Conservation (phyloP, 106 monocot genomes). For the Alisma plantagoaquatica region DNA sequence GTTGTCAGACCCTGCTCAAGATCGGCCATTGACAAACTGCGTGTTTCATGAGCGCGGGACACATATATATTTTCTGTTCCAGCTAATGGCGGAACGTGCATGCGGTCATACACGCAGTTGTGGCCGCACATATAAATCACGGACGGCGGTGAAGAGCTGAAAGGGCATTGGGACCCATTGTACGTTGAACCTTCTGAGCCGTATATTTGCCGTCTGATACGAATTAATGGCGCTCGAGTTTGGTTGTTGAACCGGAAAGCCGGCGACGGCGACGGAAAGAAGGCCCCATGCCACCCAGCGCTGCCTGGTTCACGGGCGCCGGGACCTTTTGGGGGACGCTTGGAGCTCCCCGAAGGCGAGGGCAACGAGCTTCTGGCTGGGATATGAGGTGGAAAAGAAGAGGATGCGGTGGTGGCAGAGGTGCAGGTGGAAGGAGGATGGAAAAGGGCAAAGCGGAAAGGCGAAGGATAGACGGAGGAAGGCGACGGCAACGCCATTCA, state of each 20-base stretch:
- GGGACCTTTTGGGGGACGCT: neutral
- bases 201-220: too few species aligned
- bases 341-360: neutral
- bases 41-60: neutral
- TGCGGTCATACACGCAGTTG: neutral
- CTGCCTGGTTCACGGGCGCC: neutral
- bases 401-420: neutral
- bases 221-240: too few species aligned
- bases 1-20: neutral
- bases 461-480: neutral
- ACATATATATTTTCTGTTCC: neutral
- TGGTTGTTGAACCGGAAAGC: too few species aligned
- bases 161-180: too few species aligned
- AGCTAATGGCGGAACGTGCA: neutral
- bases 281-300: too few species aligned
- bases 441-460: neutral
- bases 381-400: neutral
- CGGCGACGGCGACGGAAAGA: too few species aligned
- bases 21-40: neutral
- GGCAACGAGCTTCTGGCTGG: neutral
- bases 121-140: neutral
- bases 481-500: conserved; percentile 2
- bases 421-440: neutral
- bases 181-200: too few species aligned
- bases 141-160: too few species aligned